A percentile compares a stretch with the other conserved stretches of the same genome.
Evolutionary conservation across 805 yeast species (phyloP).

Genomic region (Candida orba): DNA sequence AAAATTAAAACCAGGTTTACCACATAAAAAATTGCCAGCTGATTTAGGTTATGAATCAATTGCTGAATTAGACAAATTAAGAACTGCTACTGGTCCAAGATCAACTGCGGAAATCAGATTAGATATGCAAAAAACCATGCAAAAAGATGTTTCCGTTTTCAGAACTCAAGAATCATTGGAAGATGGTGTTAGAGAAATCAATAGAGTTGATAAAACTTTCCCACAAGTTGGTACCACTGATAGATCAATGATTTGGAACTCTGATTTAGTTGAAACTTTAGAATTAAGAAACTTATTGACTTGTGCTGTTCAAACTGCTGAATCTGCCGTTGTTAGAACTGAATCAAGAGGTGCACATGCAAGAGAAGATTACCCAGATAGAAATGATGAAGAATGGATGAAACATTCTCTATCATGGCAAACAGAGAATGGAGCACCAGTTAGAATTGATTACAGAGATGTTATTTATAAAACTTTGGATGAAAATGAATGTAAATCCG

Average conservation of each 20-base stretch:
- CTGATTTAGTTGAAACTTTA: slow-evolving; percentile 91
- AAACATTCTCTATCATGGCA: slow-evolving; percentile 96
- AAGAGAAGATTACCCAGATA: slow-evolving; percentile 92
- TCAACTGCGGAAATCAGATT: slow-evolving; percentile 85
- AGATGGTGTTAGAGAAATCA: slow-evolving; percentile 79
- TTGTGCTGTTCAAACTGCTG: slow-evolving; percentile 94
- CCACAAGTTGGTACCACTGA: slow-evolving; percentile 79
- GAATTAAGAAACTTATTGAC: slow-evolving; percentile 95
- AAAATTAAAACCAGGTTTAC: slow-evolving; percentile 78
- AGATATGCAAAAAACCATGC: slow-evolving; percentile 95
- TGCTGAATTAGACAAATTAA: slow-evolving; percentile 80
- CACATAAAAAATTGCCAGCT: slow-evolving; percentile 74
- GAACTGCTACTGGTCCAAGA: slow-evolving; percentile 77
- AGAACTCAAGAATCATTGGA: slow-evolving; percentile 89
- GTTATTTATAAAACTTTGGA: slow-evolving; percentile 83
- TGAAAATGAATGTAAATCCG: slow-evolving; percentile 86
- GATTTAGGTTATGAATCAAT: slow-evolving; percentile 87
- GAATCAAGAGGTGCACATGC: slow-evolving; percentile 99
- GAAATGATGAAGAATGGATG: slow-evolving; percentile 97
- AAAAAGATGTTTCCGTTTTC: slow-evolving; percentile 93
- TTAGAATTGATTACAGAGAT: slow-evolving; percentile 73
- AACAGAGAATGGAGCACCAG: slow-evolving; percentile 57
- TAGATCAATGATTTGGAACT: slow-evolving; percentile 98
- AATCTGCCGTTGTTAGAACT: slow-evolving; percentile 87
- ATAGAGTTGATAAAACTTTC: slow-evolving; percentile 66